These are phyloP conservation scores for Epichloe hybrida DNA, from an alignment of 2,329 filamentous ascomycete species.

Conservation along the genomic window DNA sequence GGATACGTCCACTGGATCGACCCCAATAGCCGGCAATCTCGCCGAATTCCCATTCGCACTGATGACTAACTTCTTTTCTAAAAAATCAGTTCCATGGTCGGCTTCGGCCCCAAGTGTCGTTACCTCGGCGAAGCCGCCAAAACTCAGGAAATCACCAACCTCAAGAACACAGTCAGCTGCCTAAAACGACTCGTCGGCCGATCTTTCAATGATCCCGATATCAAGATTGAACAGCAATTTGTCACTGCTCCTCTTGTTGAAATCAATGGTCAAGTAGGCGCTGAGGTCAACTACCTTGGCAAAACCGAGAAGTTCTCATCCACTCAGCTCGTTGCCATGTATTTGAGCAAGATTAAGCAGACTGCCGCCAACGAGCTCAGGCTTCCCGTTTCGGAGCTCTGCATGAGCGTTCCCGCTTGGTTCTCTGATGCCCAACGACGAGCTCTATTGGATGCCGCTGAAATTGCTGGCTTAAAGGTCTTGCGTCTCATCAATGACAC, in stretches of 20 bases:
- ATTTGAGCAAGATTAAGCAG: slow-evolving; percentile 83
- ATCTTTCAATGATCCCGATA: slow-evolving; percentile 75
- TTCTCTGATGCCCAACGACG: slow-evolving; percentile 92
- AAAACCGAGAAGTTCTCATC: slow-evolving; percentile 95
- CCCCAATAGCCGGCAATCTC: too few species aligned
- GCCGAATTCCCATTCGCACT: neutral
- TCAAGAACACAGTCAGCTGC: slow-evolving; percentile 94
- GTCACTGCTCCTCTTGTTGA: slow-evolving; percentile 79
- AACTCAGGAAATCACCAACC: slow-evolving; percentile 97
- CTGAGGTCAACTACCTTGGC: slow-evolving; percentile 82
- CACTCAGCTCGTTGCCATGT: slow-evolving; percentile 90
- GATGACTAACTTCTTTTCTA: neutral
- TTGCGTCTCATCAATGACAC: slow-evolving; percentile 96
- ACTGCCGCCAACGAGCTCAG: slow-evolving; percentile 79
- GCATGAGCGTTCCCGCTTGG: slow-evolving; percentile 90
- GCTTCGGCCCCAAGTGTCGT: slow-evolving; percentile 86
- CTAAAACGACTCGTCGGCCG: slow-evolving; percentile 90
- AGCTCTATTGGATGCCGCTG: slow-evolving; percentile 76
- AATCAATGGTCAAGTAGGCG: slow-evolving; percentile 86
- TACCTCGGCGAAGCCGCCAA: slow-evolving; percentile 92
- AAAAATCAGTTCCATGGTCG: slow-evolving; percentile 69
- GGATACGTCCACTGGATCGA: too few species aligned
- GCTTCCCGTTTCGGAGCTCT: slow-evolving; percentile 82
- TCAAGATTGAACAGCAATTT: slow-evolving; percentile 84
- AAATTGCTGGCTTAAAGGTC: slow-evolving; percentile 85